Evolutionary conservation across 345 rosid species (phyloP).

Genomic region (rapeseed (Brassica napus)): DNA sequence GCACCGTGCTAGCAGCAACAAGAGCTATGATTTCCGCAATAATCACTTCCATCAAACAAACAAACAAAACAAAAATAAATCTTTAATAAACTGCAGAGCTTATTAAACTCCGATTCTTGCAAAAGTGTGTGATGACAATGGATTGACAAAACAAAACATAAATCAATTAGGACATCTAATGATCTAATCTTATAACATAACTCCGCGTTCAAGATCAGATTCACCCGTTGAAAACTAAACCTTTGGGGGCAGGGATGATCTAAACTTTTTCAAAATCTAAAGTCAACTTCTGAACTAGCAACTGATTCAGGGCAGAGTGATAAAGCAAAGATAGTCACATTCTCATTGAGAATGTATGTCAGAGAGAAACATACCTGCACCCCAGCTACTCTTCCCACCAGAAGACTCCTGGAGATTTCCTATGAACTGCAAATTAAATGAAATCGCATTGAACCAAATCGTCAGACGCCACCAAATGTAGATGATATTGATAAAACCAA

Average conservation of each 20-base stretch:
- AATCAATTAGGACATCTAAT: too few species aligned
- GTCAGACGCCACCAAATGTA: not conserved
- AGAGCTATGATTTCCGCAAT: conserved; percentile 70
- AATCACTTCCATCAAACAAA: conserved; percentile 50
- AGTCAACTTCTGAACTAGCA: not conserved
- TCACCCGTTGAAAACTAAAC: too few species aligned
- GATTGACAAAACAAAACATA: too few species aligned
- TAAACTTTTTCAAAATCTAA: not conserved
- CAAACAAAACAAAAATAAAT: too few species aligned
- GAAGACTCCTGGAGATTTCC: conserved; percentile 63
- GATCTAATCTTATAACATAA: too few species aligned
- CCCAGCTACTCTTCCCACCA: conserved; percentile 88
- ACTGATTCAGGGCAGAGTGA: not conserved
- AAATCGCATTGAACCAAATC: not conserved
- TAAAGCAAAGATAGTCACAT: not conserved
- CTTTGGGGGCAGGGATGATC: too few species aligned
- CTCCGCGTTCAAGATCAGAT: too few species aligned
- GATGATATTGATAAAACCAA: not conserved
- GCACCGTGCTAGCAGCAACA: conserved; percentile 75
- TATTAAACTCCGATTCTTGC: too few species aligned
- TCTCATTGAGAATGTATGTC: conserved; percentile 40
- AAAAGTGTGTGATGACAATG: too few species aligned
- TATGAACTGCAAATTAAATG: conserved; percentile 54
- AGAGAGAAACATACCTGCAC: conserved; percentile 71
- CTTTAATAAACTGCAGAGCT: too few species aligned